Base-by-base conservation (phyloP, 2,329 filamentous ascomycete species). In the Paecilomyces variotii region DNA sequence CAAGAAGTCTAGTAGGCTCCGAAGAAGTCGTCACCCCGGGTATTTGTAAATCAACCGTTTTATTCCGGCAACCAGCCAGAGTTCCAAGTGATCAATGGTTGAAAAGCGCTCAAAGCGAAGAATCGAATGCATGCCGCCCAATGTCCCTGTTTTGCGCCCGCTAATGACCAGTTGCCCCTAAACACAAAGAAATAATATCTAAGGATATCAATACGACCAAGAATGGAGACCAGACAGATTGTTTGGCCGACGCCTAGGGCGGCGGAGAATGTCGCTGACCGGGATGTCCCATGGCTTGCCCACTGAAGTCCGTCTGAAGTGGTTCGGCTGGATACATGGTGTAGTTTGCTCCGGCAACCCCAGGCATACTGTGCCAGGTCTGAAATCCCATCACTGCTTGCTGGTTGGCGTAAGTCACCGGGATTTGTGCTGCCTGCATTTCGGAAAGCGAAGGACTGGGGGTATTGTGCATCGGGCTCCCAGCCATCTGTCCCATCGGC, bases 81-180 rank as follows among this genome's bases (percentile, higher is more conserved):
- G 24, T 32, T 26, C 27, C 24, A 52, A 52, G 27, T 26, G 50
- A 52, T 26, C 5, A 52, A 39, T 32, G 34, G 45, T 35, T 45
- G n/a, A 54, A 49, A 34, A 55, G 25, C 49, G 53, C 53, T 53
- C 61, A 60, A 65, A 61, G 59, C 62, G 53, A 59, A 64, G 59
- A 57, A 62, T 58, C 57, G 54, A 59, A 60, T 67, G 60, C 56
- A 70, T 70, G 67, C 70, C 70, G 66, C 69, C 69, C 67, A 63
- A 66, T 63, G 68, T 60, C 62, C 64, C 67, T 45, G 7, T 32
- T 67, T 67, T 70, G 69, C 70, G 70, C 71, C 71, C 70, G 70
- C 70, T 73, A 69, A 72, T 72, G 68, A 70, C 64, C 63, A 70
- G 67, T 68, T 68, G 64, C 67, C 39, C 39, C 39, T 19, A 45